Evolutionary conservation across 345 rosid genomes (phyloP).

Genomic region (Clarkia xantiana): DNA sequence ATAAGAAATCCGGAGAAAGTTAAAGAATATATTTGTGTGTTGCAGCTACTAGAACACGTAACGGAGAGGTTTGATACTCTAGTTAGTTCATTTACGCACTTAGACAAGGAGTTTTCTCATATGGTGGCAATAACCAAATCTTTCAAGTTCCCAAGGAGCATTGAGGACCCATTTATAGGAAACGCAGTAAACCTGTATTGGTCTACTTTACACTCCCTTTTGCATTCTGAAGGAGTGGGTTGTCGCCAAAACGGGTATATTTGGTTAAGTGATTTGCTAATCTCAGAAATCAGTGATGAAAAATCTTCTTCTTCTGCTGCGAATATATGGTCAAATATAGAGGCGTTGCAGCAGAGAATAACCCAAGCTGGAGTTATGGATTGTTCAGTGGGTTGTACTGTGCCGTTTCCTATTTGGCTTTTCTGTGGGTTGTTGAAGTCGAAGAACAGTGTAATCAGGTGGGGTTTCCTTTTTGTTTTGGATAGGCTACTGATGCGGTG

Average conservation of each 20-base stretch:
- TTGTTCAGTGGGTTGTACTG: conserved; percentile 48
- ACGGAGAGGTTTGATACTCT: conserved; percentile 72
- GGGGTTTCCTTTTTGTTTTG: conserved; percentile 79
- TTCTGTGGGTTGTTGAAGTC: conserved; percentile 93
- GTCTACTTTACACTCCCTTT: conserved; percentile 89
- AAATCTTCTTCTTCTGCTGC: no score
- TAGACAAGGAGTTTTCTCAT: conserved; percentile 74
- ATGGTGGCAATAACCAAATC: conserved; percentile 67
- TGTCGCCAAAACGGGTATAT: conserved; percentile 80
- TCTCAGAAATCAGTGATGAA: conserved; percentile 75
- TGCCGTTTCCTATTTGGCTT: conserved; percentile 72
- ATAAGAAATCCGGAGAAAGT: no score
- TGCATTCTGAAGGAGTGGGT: conserved; percentile 73
- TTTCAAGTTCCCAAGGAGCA: conserved; percentile 44
- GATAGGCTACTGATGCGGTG: conserved; percentile 97
- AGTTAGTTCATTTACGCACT: conserved; percentile 76
- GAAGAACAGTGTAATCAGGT: conserved; percentile 49
- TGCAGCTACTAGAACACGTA: conserved; percentile 71
- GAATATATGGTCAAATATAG: conserved; percentile 58
- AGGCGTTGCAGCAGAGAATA: conserved; percentile 50
- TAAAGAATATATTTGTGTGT: background rate
- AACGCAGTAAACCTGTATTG: conserved; percentile 58
- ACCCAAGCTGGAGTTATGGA: conserved; percentile 56
- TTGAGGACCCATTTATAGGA: conserved; percentile 23
- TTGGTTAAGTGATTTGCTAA: conserved; percentile 92